phyloP scores from a whole-genome alignment of 805 yeast genomes.

The Saccharomycopsis fermentans region DNA sequence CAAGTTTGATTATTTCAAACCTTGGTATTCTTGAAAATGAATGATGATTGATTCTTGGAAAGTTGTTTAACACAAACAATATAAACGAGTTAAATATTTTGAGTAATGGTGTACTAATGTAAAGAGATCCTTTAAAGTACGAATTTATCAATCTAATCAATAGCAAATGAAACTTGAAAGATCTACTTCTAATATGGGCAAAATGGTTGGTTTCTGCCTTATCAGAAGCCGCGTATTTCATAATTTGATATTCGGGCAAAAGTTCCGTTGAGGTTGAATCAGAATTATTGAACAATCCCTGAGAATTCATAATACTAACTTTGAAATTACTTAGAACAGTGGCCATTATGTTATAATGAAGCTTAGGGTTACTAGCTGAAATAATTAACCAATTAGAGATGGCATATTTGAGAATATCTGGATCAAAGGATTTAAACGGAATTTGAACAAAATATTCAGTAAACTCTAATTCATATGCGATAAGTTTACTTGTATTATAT shows the following conservation, averaged over 20 bases:
- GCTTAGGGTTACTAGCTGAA: conserved; percentile 51
- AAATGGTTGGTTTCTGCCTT: conserved; percentile 43
- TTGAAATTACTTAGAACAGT: conserved; percentile 68
- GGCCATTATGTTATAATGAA: conserved; percentile 50
- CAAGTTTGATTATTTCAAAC: conserved; percentile 61
- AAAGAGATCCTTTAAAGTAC: conserved; percentile 68
- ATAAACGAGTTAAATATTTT: conserved; percentile 57
- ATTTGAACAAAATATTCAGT: conserved; percentile 46
- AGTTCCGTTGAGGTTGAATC: background rate
- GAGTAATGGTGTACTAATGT: conserved; percentile 59
- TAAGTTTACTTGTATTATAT: conserved; percentile 20
- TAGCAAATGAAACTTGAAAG: conserved; percentile 57
- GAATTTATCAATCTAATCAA: conserved; percentile 62
- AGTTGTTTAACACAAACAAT: conserved; percentile 41
- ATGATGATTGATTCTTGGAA: conserved; percentile 60
- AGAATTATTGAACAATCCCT: conserved; percentile 52
- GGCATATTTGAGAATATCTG: conserved; percentile 43
- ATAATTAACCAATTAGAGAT: conserved; percentile 74
- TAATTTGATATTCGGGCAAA: conserved; percentile 47
- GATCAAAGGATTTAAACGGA: conserved; percentile 61
- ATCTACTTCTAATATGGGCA: conserved; percentile 38
- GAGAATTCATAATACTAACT: conserved; percentile 42
- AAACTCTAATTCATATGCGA: conserved; percentile 25
- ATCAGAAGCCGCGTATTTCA: conserved; percentile 88
- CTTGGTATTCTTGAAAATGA: conserved; percentile 71